Percentiles rank a stretch among this genome's conserved stretches.
phyloP scores from a whole-genome alignment of 345 rosid species.

The Syzygium grande region DNA sequence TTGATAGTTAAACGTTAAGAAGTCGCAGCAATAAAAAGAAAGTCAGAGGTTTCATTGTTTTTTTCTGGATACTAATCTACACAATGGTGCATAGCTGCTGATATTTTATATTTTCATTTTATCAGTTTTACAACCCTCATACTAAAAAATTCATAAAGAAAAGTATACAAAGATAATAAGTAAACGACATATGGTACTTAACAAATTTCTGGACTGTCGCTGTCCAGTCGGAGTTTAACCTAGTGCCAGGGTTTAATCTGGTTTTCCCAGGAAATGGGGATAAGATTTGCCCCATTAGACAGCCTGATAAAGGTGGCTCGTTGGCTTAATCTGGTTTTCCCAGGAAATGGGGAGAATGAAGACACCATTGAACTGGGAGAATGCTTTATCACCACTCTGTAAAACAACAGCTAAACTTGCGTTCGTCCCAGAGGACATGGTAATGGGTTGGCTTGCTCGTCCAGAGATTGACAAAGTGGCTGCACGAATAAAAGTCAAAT shows the following conservation, averaged over 20 bases:
- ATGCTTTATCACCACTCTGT: constrained; percentile 48
- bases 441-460: constrained; percentile 91
- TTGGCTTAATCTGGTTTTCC: too few species aligned
- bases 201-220: neutral
- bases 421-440: constrained; percentile 67
- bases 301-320: too few species aligned
- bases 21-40: neutral
- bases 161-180: too few species aligned
- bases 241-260: neutral
- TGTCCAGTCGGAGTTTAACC: neutral
- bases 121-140: neutral
- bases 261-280: too few species aligned
- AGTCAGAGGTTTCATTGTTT: too few species aligned
- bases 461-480: constrained; percentile 71
- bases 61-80: neutral
- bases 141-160: neutral
- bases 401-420: constrained; percentile 42
- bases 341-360: constrained; percentile 7
- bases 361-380: constrained; percentile 22
- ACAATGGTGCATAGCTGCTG: neutral
- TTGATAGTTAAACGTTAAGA: neutral
- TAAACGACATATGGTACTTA: neutral
- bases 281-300: too few species aligned
- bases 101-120: neutral
- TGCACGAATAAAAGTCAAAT: constrained; percentile 71